Evolutionary conservation across 2,329 filamentous ascomycete genomes (phyloP).

Genomic region (Pseudovirgaria hyperparasitica): DNA sequence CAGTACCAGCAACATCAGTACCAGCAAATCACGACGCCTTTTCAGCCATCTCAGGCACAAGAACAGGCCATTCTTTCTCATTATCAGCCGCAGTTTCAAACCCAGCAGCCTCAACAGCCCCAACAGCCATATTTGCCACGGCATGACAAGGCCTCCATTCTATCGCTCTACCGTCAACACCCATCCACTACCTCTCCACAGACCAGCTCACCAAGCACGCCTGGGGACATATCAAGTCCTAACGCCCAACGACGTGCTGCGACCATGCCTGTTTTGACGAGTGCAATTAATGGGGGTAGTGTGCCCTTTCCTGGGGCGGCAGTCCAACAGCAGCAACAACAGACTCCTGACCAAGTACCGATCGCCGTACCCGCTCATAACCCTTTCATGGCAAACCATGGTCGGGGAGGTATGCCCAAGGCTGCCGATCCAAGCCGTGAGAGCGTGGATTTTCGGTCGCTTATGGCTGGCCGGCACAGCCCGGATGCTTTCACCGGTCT

Average conservation of each 20-base stretch:
- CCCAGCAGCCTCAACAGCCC: conserved; percentile 18
- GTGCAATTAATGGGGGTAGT: too few relatives aligned
- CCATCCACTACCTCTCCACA: too few relatives aligned
- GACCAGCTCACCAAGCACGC: conserved; percentile 18
- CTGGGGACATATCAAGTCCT: conserved; percentile 15
- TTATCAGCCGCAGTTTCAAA: conserved; percentile 19
- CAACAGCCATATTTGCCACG: conserved; percentile 25
- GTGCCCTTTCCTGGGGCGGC: too few relatives aligned
- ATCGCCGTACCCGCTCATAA: too few relatives aligned
- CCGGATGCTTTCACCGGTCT: conserved; percentile 70
- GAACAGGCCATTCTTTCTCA: conserved; percentile 8
- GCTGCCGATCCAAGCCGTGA: conserved; percentile 58
- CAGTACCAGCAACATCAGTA: conserved; percentile 7
- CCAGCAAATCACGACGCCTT: conserved; percentile 8
- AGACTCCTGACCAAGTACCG: too few relatives aligned
- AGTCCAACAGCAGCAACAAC: too few relatives aligned
- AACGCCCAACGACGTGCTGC: conserved; percentile 19
- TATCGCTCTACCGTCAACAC: conserved; percentile 61
- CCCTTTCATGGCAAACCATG: too few relatives aligned
- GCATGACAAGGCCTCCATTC: conserved; percentile 60
- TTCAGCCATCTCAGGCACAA: conserved; percentile 4
- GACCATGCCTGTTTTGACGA: conserved; percentile 29
- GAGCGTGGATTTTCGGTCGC: conserved; percentile 51
- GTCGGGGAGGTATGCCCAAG: too few relatives aligned
- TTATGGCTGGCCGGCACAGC: conserved; percentile 57